Evolutionary conservation across 2,329 filamentous ascomycete species (phyloP).

Genomic region (Pleoardoris graminearum): DNA sequence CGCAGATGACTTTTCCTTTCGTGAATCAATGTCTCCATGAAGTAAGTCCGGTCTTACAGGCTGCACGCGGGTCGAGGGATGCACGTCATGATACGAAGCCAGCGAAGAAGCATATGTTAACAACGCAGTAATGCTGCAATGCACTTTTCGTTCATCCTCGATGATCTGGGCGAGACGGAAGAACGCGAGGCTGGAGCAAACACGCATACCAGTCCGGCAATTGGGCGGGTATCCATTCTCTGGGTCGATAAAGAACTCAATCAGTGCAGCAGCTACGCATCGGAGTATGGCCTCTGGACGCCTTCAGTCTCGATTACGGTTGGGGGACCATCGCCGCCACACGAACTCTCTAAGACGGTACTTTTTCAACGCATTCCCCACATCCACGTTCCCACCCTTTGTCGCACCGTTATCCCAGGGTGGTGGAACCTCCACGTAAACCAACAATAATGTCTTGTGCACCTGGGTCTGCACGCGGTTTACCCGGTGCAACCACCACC

Average conservation of each 20-base stretch:
- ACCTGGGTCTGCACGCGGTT: constrained; percentile 90
- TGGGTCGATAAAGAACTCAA: constrained; percentile 6
- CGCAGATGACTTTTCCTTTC: not conserved
- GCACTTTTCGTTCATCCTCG: not conserved
- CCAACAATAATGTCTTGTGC: constrained; percentile 83
- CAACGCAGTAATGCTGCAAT: not conserved
- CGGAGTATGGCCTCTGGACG: not conserved
- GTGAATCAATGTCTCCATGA: not conserved
- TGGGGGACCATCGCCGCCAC: constrained; percentile 81
- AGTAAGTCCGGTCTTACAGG: not conserved
- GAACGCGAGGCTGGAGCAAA: not conserved
- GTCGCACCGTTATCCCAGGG: constrained; percentile 57
- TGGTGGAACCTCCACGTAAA: constrained; percentile 88
- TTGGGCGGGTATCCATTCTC: not conserved
- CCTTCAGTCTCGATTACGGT: constrained; percentile 66
- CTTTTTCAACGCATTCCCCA: constrained; percentile 65
- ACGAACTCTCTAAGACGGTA: constrained; percentile 82
- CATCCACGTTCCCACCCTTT: constrained; percentile 52
- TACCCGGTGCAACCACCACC: constrained; percentile 86
- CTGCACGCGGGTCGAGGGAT: not conserved
- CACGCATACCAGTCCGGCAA: not conserved
- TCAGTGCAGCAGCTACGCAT: too few species aligned
- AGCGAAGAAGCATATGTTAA: not conserved
- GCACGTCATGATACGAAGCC: not conserved
- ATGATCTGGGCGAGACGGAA: constrained; percentile 1